Evolutionary conservation across 73 alveolate species (phyloP).

Genomic region (Tetrahymena malaccensis): DNA sequence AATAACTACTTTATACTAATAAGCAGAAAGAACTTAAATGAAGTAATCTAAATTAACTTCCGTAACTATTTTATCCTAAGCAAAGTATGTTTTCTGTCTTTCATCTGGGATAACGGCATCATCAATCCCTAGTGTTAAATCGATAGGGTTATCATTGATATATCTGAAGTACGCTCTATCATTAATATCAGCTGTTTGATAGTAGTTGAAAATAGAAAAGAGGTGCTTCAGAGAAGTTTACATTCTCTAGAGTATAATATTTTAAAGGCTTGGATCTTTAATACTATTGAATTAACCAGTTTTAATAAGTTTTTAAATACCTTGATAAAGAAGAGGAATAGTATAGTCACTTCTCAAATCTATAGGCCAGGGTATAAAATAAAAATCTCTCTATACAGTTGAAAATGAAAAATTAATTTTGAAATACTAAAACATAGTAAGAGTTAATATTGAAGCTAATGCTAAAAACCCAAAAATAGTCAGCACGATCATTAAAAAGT

Average conservation of each 20-base stretch:
- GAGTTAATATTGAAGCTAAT: not conserved
- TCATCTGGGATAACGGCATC: not conserved
- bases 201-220: not conserved
- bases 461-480: not conserved
- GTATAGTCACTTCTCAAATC: not conserved
- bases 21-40: not conserved
- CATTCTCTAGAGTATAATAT: not conserved
- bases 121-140: not conserved
- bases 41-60: not conserved
- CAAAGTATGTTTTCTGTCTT: not conserved
- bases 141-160: not conserved
- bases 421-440: not conserved
- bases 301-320: not conserved
- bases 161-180: not conserved
- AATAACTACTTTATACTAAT: not conserved
- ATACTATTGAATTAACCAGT: not conserved
- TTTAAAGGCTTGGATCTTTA: not conserved
- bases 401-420: not conserved
- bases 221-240: not conserved
- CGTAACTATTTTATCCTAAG: not conserved
- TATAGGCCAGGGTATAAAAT: not conserved
- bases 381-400: not conserved
- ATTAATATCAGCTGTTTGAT: not conserved
- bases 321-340: not conserved
- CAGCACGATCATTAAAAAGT: not conserved